These are phyloP conservation scores for Arachnomyces sp. DNA, from an alignment of 2,329 filamentous ascomycete species.

Conservation along the genomic window DNA sequence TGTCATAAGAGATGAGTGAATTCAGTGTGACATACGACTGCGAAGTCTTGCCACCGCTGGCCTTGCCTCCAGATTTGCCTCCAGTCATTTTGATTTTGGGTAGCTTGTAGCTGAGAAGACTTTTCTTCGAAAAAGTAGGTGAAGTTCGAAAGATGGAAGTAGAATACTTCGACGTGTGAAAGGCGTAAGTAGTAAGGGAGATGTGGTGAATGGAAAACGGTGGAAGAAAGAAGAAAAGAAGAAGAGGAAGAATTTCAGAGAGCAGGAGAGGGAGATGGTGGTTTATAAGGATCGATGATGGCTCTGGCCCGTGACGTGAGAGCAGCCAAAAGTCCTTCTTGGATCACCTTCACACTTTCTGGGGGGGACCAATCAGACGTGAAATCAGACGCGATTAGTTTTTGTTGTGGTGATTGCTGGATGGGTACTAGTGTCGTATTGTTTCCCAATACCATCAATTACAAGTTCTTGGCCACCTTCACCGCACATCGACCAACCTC, in stretches of 20 bases:
- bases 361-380: conserved; percentile 34
- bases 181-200: conserved; percentile 16
- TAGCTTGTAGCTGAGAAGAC: conserved; percentile 28
- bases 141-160: conserved; percentile 22
- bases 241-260: conserved; percentile 20
- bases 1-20: conserved; percentile 1
- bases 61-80: conserved; percentile 99
- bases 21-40: conserved; percentile 72
- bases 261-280: conserved; percentile 27
- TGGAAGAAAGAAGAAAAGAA: conserved; percentile 19
- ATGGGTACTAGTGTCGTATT: conserved; percentile 1
- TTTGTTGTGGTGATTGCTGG: conserved; percentile 13
- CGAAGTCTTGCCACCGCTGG: conserved; percentile 96
- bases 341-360: conserved; percentile 41
- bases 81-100: conserved; percentile 87
- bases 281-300: conserved; percentile 39
- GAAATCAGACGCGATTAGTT: conserved; percentile 23
- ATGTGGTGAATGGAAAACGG: conserved; percentile 15
- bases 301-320: conserved; percentile 36
- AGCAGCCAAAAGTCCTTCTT: conserved; percentile 23
- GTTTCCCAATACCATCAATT: conserved; percentile 3
- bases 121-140: conserved; percentile 22
- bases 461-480: background rate
- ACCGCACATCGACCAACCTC: background rate
- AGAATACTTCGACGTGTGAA: conserved; percentile 22